A percentile compares a stretch with the other conserved stretches of the same genome.
phyloP scores from a whole-genome alignment of 2,329 filamentous ascomycete genomes.

The Onygenales sp. region DNA sequence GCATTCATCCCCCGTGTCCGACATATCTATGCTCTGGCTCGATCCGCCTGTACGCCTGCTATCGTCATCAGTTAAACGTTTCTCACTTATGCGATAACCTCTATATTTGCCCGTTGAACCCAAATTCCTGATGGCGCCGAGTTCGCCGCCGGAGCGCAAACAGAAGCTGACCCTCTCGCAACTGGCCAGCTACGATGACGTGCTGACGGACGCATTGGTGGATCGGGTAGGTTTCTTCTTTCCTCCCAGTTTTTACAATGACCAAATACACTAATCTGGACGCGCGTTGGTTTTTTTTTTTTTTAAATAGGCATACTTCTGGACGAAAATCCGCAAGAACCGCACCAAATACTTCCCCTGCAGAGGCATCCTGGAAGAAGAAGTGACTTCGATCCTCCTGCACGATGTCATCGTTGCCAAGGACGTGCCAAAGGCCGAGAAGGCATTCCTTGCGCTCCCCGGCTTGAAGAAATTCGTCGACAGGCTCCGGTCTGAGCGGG shows the following conservation, averaged over 20 bases:
- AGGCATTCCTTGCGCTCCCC: constrained; percentile 59
- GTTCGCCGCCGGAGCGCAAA: constrained; percentile 35
- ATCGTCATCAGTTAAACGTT: not conserved
- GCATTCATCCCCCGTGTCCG: not conserved
- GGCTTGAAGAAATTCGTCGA: constrained; percentile 65
- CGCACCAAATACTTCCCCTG: constrained; percentile 75
- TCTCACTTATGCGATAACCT: not conserved
- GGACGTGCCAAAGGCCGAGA: constrained; percentile 60
- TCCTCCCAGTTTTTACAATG: not conserved
- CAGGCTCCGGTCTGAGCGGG: constrained; percentile 60
- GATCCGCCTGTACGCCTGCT: not conserved
- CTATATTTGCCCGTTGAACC: not conserved
- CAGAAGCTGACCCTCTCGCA: constrained; percentile 75
- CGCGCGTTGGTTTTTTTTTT: not conserved
- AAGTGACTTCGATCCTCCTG: constrained; percentile 51
- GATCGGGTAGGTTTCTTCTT: constrained; percentile 64
- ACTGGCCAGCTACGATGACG: constrained; percentile 87
- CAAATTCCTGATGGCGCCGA: constrained; percentile 9
- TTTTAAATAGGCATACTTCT: constrained; percentile 69
- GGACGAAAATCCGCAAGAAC: constrained; percentile 94
- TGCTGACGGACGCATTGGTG: constrained; percentile 87
- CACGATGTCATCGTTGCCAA: constrained; percentile 64
- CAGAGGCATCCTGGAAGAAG: constrained; percentile 62
- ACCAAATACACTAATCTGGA: not conserved
- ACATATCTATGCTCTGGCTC: not conserved